Base-by-base conservation (phyloP, 495 filamentous ascomycete species). In the Daldinia decipiens region DNA sequence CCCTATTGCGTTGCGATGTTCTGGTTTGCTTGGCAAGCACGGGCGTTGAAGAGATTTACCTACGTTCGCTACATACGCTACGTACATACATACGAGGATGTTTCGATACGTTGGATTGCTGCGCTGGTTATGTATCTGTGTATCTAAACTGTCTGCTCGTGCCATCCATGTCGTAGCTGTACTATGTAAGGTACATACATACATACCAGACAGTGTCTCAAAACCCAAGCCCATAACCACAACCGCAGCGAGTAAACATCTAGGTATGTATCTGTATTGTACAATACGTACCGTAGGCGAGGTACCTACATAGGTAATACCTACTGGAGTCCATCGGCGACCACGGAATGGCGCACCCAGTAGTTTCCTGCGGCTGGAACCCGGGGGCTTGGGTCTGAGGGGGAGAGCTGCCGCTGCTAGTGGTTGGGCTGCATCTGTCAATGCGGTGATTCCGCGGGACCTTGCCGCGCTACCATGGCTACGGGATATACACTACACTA, bases 371-470 rank as follows among this genome's bases (percentile, higher is more conserved):
- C 24, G 38, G 57, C 56, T 55, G n/a, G 59, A 66, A 62, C 59
- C 65, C 65, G 59, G 52, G 39, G 15, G 24, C 53, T 29, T 52
- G 65, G 65, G 4, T 13, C 54, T 57, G 54, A 17, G 54, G 24
- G 24, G 15, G 11, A 9, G 19, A n/a, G 24, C 8, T 15, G 50
- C 24, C 8, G 24, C 8, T 31, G 12, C 26, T 53, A 21, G 50
- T 29, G 50, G 50, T 11, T 4, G 24, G 50, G 50, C 50, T 53
- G 50, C 43, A 47, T 47, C 43, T 47, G 17, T 21, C 43, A 24
- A 47, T 47, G 43, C 43, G 9, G 43, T 47, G 43, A 24, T 47
- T 47, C 43, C 43, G 43, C 43, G 43, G 43, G 2, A 47, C 6
- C 50, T 9, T 27, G 21, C 50, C 27, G 50, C 50, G 50, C 40